Conservation (phyloP, 2,329 filamentous ascomycete species). For the Hymenoscyphus infarciens region DNA sequence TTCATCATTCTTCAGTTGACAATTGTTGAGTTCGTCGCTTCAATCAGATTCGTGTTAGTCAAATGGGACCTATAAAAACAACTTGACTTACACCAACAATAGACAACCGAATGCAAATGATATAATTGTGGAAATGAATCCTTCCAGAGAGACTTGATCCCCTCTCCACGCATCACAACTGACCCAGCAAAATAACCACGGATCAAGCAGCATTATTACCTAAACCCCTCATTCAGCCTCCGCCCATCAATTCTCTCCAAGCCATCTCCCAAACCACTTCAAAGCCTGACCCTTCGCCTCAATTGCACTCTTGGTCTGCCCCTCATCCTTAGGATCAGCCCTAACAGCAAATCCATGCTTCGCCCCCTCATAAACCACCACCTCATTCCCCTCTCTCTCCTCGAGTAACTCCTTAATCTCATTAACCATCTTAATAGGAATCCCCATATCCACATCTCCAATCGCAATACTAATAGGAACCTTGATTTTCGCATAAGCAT, state of each 20-base stretch:
- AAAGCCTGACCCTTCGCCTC: slow-evolving; percentile 40
- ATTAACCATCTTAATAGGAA: slow-evolving; percentile 31
- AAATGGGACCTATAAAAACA: too few relatives aligned
- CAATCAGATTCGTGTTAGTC: too few relatives aligned
- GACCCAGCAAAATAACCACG: too few relatives aligned
- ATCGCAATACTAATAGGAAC: slow-evolving; percentile 45
- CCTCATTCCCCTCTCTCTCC: slow-evolving; percentile 31
- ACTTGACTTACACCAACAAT: too few relatives aligned
- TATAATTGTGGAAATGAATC: too few relatives aligned
- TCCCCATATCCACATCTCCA: slow-evolving; percentile 41
- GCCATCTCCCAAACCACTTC: slow-evolving; percentile 36
- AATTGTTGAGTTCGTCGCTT: too few relatives aligned
- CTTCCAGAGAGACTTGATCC: too few relatives aligned
- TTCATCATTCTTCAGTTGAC: too few relatives aligned
- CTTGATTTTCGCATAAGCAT: slow-evolving; percentile 41
- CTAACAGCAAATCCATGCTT: slow-evolving; percentile 43
- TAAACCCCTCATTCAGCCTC: not conserved
- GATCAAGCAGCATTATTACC: too few relatives aligned
- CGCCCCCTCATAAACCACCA: slow-evolving; percentile 37
- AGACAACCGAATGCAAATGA: too few relatives aligned
- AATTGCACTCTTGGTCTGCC: slow-evolving; percentile 34
- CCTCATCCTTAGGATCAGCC: slow-evolving; percentile 35
- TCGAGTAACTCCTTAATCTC: slow-evolving; percentile 26
- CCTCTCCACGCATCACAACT: too few relatives aligned
- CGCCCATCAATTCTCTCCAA: slow-evolving; percentile 14